A percentile compares a stretch with the other conserved stretches of the same genome.
These are phyloP conservation scores for Sparassis latifolia DNA, from an alignment of 1,284 basidiomycete genomes.

Conservation along the genomic window DNA sequence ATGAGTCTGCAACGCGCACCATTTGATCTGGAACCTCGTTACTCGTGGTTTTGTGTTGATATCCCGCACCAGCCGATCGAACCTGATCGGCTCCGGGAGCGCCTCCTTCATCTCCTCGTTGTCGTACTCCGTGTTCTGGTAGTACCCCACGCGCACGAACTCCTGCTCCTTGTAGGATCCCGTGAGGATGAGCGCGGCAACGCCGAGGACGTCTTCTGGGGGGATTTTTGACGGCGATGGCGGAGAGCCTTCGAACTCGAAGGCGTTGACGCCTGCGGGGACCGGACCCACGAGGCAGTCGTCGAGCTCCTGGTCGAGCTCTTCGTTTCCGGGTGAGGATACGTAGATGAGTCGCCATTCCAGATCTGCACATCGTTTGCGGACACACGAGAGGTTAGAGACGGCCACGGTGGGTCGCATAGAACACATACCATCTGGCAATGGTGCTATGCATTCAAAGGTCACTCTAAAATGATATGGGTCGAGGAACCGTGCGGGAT, in stretches of 20 bases:
- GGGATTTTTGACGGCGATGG: slow-evolving; percentile 76
- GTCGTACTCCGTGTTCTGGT: slow-evolving; percentile 98
- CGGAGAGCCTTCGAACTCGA: slow-evolving; percentile 85
- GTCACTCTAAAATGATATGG: slow-evolving; percentile 93
- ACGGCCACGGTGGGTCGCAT: background rate
- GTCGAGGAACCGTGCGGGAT: slow-evolving; percentile 88
- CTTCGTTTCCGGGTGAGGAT: slow-evolving; percentile 86
- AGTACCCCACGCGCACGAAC: slow-evolving; percentile 98
- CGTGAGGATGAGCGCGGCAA: slow-evolving; percentile 89
- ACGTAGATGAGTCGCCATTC: slow-evolving; percentile 99
- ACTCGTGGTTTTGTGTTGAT: slow-evolving; percentile 92
- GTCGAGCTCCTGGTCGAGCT: slow-evolving; percentile 94
- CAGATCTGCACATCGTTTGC: slow-evolving; percentile 54
- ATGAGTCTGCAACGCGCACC: slow-evolving; percentile 38
- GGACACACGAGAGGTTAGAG: background rate
- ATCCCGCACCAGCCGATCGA: slow-evolving; percentile 80
- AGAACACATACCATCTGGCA: slow-evolving; percentile 72
- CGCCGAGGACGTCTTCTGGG: slow-evolving; percentile 78
- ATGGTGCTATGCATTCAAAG: slow-evolving; percentile 93
- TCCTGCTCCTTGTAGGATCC: slow-evolving; percentile 90
- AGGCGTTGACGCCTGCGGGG: slow-evolving; percentile 91
- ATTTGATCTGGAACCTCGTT: slow-evolving; percentile 85
- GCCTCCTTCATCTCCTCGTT: slow-evolving; percentile 82
- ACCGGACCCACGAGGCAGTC: slow-evolving; percentile 96
- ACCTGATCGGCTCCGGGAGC: slow-evolving; percentile 64